These are phyloP conservation scores for Avena atlantica DNA, from an alignment of 176 grass and related monocot species.

Conservation along the genomic window DNA sequence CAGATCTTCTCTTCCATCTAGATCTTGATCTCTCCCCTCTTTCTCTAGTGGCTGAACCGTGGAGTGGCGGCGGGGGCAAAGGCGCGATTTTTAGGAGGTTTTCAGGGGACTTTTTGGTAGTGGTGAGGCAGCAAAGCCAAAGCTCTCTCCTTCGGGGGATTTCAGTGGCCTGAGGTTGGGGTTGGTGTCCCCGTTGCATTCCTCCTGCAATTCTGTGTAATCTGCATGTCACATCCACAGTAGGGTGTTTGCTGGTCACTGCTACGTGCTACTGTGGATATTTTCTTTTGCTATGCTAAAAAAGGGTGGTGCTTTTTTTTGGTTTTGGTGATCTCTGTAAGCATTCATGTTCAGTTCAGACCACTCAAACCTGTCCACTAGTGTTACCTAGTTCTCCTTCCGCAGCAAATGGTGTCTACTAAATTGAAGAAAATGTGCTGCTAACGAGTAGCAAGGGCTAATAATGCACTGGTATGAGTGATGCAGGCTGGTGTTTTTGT, in stretches of 20 bases:
- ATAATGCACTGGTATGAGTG: background rate
- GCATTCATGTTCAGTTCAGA: background rate
- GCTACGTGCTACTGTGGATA: background rate
- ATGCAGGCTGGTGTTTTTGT: no score
- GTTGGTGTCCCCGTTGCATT: background rate
- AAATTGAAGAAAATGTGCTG: conserved; percentile 21
- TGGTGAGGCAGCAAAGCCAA: background rate
- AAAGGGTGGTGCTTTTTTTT: no score
- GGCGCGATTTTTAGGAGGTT: conserved; percentile 33
- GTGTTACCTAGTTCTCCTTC: background rate
- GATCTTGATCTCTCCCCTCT: conserved; percentile 22
- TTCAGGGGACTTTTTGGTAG: background rate
- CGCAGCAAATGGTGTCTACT: background rate
- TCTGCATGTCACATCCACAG: background rate
- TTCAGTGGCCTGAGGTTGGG: background rate
- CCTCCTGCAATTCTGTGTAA: background rate
- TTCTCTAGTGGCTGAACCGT: background rate
- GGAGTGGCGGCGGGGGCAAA: conserved; percentile 19
- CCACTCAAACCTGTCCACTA: background rate
- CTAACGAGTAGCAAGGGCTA: background rate
- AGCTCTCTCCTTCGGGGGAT: background rate
- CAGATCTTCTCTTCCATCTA: conserved; percentile 11
- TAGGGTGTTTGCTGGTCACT: conserved; percentile 17
- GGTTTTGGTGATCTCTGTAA: no score
- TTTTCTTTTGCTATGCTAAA: background rate